These are phyloP conservation scores for Diaporthe nobilis DNA, from an alignment of 2,329 filamentous ascomycete genomes.

Conservation along the genomic window DNA sequence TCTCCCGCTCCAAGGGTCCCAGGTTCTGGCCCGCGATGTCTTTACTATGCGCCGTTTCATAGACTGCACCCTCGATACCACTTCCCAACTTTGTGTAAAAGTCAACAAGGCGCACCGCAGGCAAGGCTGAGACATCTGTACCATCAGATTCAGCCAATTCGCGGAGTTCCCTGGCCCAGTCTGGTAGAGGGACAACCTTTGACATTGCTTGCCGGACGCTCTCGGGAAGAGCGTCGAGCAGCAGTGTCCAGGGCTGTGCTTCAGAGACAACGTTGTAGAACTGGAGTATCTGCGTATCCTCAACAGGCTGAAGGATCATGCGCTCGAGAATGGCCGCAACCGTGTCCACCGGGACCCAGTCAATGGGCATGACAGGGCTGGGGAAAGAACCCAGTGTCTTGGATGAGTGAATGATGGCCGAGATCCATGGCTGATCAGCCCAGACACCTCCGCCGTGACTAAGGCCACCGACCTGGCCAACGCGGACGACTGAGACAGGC, in stretches of 20 bases:
- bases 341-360: constrained; percentile 44
- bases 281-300: background rate
- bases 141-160: background rate
- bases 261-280: constrained; percentile 25
- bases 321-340: constrained; percentile 14
- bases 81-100: constrained; percentile 22
- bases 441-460: constrained; percentile 18
- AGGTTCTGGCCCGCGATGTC: rapidly evolving
- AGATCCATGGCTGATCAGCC: constrained; percentile 47
- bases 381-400: constrained; percentile 42
- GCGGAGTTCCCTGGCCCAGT: constrained; percentile 11
- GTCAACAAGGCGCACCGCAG: constrained; percentile 21
- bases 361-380: constrained; percentile 34
- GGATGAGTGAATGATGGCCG: constrained; percentile 43
- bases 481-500: constrained; percentile 43
- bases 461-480: constrained; percentile 44
- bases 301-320: background rate
- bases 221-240: background rate
- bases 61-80: background rate
- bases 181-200: background rate
- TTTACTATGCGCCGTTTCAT: too few relatives aligned
- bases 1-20: too few relatives aligned
- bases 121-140: background rate
- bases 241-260: background rate
- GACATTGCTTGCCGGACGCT: background rate